Evolutionary conservation across 2,329 filamentous ascomycete genomes (phyloP).

Genomic region (Nemania sp.): DNA sequence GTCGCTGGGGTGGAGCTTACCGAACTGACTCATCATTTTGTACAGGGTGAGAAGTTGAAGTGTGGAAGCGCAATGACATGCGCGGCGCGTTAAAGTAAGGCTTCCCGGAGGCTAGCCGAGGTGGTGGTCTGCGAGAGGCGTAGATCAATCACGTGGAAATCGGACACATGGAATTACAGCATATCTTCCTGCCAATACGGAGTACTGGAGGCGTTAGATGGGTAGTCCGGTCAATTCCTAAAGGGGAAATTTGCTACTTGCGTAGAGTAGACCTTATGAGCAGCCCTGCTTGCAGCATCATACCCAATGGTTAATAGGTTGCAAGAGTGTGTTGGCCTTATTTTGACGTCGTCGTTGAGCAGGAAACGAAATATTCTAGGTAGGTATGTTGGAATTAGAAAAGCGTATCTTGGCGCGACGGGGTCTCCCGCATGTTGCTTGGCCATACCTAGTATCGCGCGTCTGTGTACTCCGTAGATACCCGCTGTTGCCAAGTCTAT

Average conservation of each 20-base stretch:
- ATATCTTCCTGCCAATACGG: neutral
- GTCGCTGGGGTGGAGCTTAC: too few species aligned
- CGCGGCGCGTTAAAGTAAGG: neutral
- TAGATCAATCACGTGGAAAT: slow-evolving; percentile 11
- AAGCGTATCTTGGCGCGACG: slow-evolving; percentile 31
- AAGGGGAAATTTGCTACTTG: neutral
- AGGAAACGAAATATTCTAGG: slow-evolving; percentile 21
- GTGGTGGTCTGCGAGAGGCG: neutral
- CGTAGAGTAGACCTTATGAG: too few species aligned
- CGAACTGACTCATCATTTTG: slow-evolving; percentile 10
- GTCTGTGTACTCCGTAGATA: too few species aligned
- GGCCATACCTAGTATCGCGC: too few species aligned
- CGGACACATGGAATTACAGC: slow-evolving; percentile 1
- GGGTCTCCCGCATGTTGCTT: slow-evolving; percentile 20
- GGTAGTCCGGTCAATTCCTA: neutral
- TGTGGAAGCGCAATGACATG: neutral
- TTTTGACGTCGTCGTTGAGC: slow-evolving; percentile 18
- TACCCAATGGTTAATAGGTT: neutral
- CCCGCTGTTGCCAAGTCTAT: too few species aligned
- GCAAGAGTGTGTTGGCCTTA: slow-evolving; percentile 10
- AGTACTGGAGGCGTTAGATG: neutral
- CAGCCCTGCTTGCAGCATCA: neutral
- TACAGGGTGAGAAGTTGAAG: neutral
- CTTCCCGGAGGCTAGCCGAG: neutral
- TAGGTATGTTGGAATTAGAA: slow-evolving; percentile 10